Evolutionary conservation across 495 filamentous ascomycete genomes (phyloP).

Genomic region (Cercophora scortea): DNA sequence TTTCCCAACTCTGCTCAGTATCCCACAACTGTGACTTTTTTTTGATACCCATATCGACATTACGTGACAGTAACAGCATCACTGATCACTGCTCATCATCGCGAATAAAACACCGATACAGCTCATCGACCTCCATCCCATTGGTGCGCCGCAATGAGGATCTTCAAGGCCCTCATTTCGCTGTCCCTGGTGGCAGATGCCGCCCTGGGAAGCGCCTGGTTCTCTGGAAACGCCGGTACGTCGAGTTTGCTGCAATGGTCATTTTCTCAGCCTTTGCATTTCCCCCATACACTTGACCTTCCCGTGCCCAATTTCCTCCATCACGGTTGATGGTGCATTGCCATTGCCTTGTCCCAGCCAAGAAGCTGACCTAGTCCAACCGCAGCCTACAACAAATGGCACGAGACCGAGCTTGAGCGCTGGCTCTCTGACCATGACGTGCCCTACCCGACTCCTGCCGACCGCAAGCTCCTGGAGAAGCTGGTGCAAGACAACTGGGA

Average conservation of each 20-base stretch:
- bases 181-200: conserved; percentile 62
- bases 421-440: conserved; percentile 95
- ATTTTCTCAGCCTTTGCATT: neutral
- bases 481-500: conserved; percentile 88
- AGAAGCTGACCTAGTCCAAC: neutral
- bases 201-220: conserved; percentile 67
- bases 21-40: neutral
- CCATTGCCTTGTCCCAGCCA: neutral
- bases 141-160: conserved; percentile 51
- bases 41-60: neutral
- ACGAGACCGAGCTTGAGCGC: conserved; percentile 92
- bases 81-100: neutral
- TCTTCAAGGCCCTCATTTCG: conserved; percentile 60
- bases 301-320: too few relatives aligned
- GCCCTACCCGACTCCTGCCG: conserved; percentile 75
- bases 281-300: neutral
- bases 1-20: neutral
- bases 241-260: conserved; percentile 1
- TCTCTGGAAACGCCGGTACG: conserved; percentile 67
- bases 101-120: neutral
- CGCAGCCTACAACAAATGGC: conserved; percentile 96
- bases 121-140: too few relatives aligned
- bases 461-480: conserved; percentile 77
- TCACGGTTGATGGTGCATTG: too few relatives aligned
- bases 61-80: neutral